Conservation (phyloP, 345 rosid genomes). For the Fremontodendron californicum region DNA sequence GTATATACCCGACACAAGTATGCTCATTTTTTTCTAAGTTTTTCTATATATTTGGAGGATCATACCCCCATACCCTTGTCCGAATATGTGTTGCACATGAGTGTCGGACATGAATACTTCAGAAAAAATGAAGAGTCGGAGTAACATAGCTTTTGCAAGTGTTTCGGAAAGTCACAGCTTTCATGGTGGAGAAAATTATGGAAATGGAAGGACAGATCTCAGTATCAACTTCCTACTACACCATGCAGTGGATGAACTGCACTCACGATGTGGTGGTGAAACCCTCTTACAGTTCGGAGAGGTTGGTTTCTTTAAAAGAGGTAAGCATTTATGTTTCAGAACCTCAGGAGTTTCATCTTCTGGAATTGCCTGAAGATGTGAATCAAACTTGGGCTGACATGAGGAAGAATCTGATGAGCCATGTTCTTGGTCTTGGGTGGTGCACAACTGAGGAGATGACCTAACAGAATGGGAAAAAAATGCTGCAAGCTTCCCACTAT, state of each 20-base stretch:
- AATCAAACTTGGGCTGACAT: conserved; percentile 22
- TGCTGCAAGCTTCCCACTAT: conserved; percentile 21
- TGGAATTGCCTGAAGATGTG: conserved; percentile 26
- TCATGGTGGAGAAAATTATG: conserved; percentile 24
- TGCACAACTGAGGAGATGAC: conserved; percentile 15
- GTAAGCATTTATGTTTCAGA: conserved; percentile 8
- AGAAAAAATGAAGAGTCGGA: too few species aligned
- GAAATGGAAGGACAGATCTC: conserved; percentile 36
- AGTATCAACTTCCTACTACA: conserved; percentile 38
- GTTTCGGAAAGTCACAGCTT: conserved; percentile 9
- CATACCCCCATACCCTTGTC: too few species aligned
- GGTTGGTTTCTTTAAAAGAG: conserved; percentile 20
- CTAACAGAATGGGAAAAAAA: conserved; percentile 17
- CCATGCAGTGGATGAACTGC: conserved; percentile 22
- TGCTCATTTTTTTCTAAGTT: too few species aligned
- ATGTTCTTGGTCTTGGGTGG: conserved; percentile 21
- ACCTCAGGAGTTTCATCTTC: conserved; percentile 29
- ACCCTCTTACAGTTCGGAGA: conserved; percentile 36
- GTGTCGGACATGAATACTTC: too few species aligned
- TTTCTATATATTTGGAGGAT: too few species aligned
- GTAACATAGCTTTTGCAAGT: not conserved
- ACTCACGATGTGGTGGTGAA: conserved; percentile 31
- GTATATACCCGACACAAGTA: too few species aligned
- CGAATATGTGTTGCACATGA: too few species aligned
- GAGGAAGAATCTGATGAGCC: conserved; percentile 7